Percentiles rank a stretch among this genome's conserved stretches.
Conservation (phyloP, 2,329 filamentous ascomycete genomes). For the Phaeosphaeriaceae sp. region DNA sequence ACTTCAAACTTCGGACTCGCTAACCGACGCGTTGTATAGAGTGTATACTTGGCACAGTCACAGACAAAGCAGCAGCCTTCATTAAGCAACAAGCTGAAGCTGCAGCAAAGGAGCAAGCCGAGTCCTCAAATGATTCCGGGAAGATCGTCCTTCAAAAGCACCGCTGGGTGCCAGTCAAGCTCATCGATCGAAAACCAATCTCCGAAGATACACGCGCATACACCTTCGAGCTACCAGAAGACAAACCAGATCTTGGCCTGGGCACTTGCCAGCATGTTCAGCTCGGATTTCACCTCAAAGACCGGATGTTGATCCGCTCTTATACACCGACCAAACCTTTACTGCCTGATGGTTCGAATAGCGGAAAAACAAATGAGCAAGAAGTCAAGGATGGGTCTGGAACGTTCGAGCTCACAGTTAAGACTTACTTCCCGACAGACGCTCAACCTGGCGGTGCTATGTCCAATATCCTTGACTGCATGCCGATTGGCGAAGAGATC, state of each 20-base stretch:
- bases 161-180: constrained; percentile 56
- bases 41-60: constrained; percentile 58
- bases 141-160: constrained; percentile 52
- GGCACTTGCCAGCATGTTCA: constrained; percentile 62
- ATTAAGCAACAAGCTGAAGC: constrained; percentile 55
- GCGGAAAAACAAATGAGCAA: background rate
- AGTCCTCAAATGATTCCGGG: constrained; percentile 29
- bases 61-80: constrained; percentile 56
- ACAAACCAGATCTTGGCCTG: constrained; percentile 54
- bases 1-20: background rate
- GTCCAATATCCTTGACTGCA: constrained; percentile 60
- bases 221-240: constrained; percentile 55
- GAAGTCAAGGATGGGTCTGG: constrained; percentile 17
- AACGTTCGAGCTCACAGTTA: constrained; percentile 42
- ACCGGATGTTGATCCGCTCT: constrained; percentile 58
- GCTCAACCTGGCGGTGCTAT: constrained; percentile 62
- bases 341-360: constrained; percentile 5
- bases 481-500: constrained; percentile 57
- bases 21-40: constrained; percentile 41
- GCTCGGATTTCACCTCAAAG: constrained; percentile 60
- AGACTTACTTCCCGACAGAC: constrained; percentile 59
- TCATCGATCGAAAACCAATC: constrained; percentile 48
- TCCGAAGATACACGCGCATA: constrained; percentile 56
- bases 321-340: constrained; percentile 60
- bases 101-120: constrained; percentile 47